phyloP scores from a whole-genome alignment of 2,329 filamentous ascomycete species.

The Phyllosticta citribraziliensis region DNA sequence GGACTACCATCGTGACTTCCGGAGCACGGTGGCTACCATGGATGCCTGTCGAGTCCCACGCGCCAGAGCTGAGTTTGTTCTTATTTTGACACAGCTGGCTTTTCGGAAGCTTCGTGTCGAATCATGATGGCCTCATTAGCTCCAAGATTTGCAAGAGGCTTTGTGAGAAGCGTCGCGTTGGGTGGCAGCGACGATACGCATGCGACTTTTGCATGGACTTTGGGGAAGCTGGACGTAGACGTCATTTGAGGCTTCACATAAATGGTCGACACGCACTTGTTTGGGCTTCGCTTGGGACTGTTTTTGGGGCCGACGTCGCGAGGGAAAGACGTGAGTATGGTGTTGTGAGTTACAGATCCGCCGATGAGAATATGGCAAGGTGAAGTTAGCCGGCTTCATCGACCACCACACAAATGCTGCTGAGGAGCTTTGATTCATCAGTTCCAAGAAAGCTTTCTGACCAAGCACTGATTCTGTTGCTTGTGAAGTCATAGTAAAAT shows the following conservation, averaged over 20 bases:
- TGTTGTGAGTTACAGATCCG: too few relatives aligned
- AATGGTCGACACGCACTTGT: not conserved
- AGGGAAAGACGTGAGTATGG: too few relatives aligned
- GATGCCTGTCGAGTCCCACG: not conserved
- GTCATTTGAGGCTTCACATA: not conserved
- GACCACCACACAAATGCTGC: too few relatives aligned
- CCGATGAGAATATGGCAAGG: too few relatives aligned
- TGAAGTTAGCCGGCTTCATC: too few relatives aligned
- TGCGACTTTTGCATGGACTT: not conserved
- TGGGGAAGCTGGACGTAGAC: not conserved
- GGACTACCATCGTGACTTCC: not conserved
- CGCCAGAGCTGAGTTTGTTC: not conserved
- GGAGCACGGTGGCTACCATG: not conserved
- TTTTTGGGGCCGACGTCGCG: too few relatives aligned
- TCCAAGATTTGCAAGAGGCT: not conserved
- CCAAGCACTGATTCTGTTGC: too few relatives aligned
- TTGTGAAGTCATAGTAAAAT: too few relatives aligned
- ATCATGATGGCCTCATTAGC: not conserved
- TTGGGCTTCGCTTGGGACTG: too few relatives aligned
- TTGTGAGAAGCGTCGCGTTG: not conserved
- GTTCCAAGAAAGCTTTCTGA: too few relatives aligned
- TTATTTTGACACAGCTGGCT: not conserved
- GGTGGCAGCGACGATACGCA: not conserved
- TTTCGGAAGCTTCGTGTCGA: not conserved
- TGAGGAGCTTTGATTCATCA: too few relatives aligned